Percentiles rank a stretch among this genome's conserved stretches.
phyloP scores from a whole-genome alignment of 768 basidiomycete species.

The Chalciporus sphaerocephalus region DNA sequence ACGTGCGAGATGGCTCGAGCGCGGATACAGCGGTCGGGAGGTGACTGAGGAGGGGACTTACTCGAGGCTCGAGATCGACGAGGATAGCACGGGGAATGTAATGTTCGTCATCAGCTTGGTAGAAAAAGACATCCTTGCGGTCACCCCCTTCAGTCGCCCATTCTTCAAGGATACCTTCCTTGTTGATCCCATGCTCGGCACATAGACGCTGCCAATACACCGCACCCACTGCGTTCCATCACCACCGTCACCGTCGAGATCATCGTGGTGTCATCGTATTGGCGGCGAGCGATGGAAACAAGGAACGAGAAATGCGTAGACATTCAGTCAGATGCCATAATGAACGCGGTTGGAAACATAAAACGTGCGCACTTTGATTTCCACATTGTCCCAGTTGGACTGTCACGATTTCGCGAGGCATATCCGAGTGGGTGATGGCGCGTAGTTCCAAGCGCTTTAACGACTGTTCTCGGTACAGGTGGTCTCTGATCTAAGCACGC shows the following conservation, averaged over 20 bases:
- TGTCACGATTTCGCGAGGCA: slow-evolving; percentile 84
- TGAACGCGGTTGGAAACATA: slow-evolving; percentile 3
- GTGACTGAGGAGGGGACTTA: slow-evolving; percentile 36
- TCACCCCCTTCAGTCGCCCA: slow-evolving; percentile 96
- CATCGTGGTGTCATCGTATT: too few relatives aligned
- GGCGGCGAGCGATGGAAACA: too few relatives aligned
- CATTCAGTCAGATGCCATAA: slow-evolving; percentile 2
- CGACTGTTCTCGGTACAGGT: background rate
- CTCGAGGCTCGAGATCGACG: slow-evolving; percentile 93
- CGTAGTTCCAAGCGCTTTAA: slow-evolving; percentile 16
- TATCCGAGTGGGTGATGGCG: too few relatives aligned
- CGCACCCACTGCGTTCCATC: slow-evolving; percentile 67
- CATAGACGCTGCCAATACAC: slow-evolving; percentile 99
- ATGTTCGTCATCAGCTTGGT: slow-evolving; percentile 99
- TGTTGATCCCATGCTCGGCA: slow-evolving; percentile 96
- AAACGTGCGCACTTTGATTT: slow-evolving; percentile 67
- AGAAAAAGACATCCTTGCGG: slow-evolving; percentile 99
- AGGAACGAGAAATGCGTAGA: too few relatives aligned
- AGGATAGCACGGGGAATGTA: slow-evolving; percentile 97
- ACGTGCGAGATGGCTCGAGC: too few relatives aligned
- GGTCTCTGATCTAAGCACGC: slow-evolving; percentile 3
- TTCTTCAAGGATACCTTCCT: slow-evolving; percentile 93
- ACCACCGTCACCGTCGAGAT: background rate
- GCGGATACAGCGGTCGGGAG: background rate
- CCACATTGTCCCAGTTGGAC: slow-evolving; percentile 89